These are phyloP conservation scores for Terfezia boudieri DNA, from an alignment of 495 filamentous ascomycete genomes.

Conservation along the genomic window DNA sequence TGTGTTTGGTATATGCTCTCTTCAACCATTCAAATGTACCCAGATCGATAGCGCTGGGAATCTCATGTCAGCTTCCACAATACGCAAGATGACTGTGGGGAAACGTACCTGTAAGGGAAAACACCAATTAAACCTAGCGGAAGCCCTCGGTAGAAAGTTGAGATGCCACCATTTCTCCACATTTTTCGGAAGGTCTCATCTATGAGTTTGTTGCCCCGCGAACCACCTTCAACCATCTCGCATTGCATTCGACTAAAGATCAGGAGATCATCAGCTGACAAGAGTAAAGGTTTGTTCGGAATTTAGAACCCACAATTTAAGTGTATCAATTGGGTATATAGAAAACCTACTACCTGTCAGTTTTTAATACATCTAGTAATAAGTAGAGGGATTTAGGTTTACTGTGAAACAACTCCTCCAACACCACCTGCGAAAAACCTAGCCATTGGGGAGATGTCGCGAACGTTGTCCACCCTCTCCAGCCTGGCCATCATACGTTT, in stretches of 20 bases:
- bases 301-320: constrained; percentile 55
- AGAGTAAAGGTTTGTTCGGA: neutral
- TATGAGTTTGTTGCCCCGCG: constrained; percentile 67
- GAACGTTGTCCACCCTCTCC: constrained; percentile 73
- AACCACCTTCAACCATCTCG: constrained; percentile 66
- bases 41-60: constrained; percentile 54
- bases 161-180: constrained; percentile 48
- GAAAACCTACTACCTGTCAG: constrained; percentile 36
- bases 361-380: constrained; percentile 12
- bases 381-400: constrained; percentile 18
- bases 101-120: constrained; percentile 62
- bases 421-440: constrained; percentile 81
- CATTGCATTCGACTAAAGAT: constrained; percentile 64
- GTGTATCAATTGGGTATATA: constrained; percentile 88
- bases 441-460: constrained; percentile 52
- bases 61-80: neutral
- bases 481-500: constrained; percentile 69
- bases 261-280: neutral
- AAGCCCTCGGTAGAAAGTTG: constrained; percentile 73
- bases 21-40: constrained; percentile 90
- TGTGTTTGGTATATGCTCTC: constrained; percentile 39
- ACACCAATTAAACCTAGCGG: constrained; percentile 84
- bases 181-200: constrained; percentile 62
- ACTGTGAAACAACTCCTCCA: constrained; percentile 85
- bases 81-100: neutral